Percentiles rank a stretch among this genome's conserved stretches.
Evolutionary conservation across 352 stramenopile species (phyloP).

Genomic region (Phytophthora sansomeana): DNA sequence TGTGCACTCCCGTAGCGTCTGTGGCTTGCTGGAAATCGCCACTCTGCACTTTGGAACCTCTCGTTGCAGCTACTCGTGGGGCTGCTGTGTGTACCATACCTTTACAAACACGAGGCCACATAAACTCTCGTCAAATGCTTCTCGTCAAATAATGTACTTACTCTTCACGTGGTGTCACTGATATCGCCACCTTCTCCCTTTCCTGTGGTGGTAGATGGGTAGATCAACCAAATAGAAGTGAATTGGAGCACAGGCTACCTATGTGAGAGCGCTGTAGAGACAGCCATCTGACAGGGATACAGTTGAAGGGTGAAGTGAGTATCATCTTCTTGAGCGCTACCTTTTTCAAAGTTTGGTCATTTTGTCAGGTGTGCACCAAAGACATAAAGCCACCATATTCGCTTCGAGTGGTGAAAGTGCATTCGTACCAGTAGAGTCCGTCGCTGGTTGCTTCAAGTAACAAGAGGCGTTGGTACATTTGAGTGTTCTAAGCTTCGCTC

Average conservation of each 20-base stretch:
- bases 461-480: too few species aligned
- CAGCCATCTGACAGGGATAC: neutral
- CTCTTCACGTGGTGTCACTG: neutral
- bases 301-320: neutral
- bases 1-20: slow-evolving; percentile 42
- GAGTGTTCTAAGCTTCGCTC: too few species aligned
- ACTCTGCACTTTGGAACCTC: slow-evolving; percentile 63
- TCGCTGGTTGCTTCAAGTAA: neutral
- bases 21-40: slow-evolving; percentile 51
- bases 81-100: slow-evolving; percentile 65
- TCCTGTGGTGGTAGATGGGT: too few species aligned
- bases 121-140: slow-evolving; percentile 10
- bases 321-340: neutral
- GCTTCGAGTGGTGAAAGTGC: neutral
- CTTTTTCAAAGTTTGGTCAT: neutral
- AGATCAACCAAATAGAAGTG: too few species aligned
- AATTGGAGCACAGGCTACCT: too few species aligned
- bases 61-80: slow-evolving; percentile 52
- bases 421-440: neutral
- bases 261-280: neutral
- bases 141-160: neutral
- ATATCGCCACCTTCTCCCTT: neutral
- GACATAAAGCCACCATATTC: neutral
- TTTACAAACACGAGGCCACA: slow-evolving; percentile 60
- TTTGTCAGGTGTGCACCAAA: neutral